Evolutionary conservation across 768 basidiomycete genomes (phyloP), one percentile per base, ranked within the genome.

Genomic region (Punctularia strigosozonata): DNA sequence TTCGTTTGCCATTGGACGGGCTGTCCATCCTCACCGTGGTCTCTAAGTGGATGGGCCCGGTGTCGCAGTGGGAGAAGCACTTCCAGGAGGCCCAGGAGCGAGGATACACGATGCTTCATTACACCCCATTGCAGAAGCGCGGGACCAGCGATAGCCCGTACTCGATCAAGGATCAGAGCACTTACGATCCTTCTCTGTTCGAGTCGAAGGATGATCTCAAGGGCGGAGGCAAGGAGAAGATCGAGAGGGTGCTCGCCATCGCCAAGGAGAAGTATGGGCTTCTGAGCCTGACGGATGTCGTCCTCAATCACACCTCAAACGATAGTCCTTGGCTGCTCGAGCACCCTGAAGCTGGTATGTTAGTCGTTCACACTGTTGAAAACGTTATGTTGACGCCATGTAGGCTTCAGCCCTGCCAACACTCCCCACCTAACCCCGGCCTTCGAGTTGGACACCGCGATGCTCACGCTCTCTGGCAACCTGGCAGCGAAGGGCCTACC

Each of bases 51-150:
- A 95, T 97, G 88, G 94, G 92, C 2, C 71, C 81, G 1, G 59
- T 88, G 25, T 57, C 64, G 8, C 65, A 78, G 22, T 98, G 95
- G 95, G 66, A 62, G 31, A 66, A 69, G 3, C 77, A 87, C 54
- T 86, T 95, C 47, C 68, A 72, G 36, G 89, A 92, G 59, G 85
- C 89, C 8, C 75, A 78, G 38, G 71, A 86, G 38, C 69, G 94
- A 35, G 94, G 95, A 1, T 99, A 99, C 65, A 99, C 92, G 37
- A 95, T 98, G 89, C 64, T 99, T 31, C 95, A 99, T 54, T 99
- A 84, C 67, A 86, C 94, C 1, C 95, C 95, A 0, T 64, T 99
- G 5, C 94, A 99, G 59, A 81, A 86, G 54, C 68, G 92, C 24
- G 95, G 95, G 17, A 72, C 76, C 46, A 88, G 84, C 46, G 73